Conservation (phyloP, 148 eudicot genomes). For the Gaultheria prostrata region DNA sequence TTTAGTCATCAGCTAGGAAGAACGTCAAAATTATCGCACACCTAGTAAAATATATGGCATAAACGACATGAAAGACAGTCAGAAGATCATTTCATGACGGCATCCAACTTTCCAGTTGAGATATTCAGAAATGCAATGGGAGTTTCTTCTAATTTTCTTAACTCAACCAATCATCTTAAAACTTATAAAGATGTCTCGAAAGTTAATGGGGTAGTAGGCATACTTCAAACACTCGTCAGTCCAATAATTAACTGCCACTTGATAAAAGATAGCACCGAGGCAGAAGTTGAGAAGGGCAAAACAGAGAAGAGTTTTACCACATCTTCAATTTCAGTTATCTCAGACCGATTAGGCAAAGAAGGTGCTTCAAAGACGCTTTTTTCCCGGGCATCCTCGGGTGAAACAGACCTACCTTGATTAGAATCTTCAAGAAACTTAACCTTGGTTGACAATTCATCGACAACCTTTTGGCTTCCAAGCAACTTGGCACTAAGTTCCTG, state of each 20-base stretch:
- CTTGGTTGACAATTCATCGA: constrained; percentile 67
- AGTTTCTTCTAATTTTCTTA: not conserved
- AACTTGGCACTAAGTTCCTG: constrained; percentile 65
- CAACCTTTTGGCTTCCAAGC: constrained; percentile 61
- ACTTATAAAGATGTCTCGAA: not conserved
- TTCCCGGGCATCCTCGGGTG: constrained; percentile 54
- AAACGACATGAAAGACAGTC: no score
- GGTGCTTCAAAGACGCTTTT: constrained; percentile 61
- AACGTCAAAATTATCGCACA: no score
- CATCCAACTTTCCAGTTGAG: no score
- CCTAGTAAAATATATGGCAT: no score
- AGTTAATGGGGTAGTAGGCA: not conserved
- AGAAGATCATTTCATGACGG: no score
- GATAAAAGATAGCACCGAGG: not conserved
- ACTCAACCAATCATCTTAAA: not conserved
- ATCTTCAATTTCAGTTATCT: constrained; percentile 89
- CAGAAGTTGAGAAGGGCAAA: not conserved
- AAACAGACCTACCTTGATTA: constrained; percentile 34
- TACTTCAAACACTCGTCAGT: not conserved
- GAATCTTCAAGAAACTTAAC: constrained; percentile 72
- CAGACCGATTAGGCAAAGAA: constrained; percentile 61
- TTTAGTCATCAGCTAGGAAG: not conserved
- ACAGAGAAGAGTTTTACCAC: constrained; percentile 42
- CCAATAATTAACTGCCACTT: not conserved
- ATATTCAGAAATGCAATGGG: not conserved